Evolutionary conservation across 208 protist species (phyloP).

Genomic region (Trypanosoma grayi): DNA sequence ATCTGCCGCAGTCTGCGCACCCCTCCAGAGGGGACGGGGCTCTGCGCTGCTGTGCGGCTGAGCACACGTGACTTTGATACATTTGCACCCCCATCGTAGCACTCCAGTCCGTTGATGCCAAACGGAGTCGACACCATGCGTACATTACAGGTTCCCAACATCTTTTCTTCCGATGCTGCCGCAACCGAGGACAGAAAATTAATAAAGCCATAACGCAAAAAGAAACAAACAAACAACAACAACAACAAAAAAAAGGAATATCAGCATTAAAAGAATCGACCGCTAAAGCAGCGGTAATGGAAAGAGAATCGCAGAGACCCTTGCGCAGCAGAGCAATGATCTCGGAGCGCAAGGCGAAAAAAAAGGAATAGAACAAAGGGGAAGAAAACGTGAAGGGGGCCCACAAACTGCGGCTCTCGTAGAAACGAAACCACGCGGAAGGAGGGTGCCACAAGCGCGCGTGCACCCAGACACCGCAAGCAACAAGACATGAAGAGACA

Average conservation of each 20-base stretch:
- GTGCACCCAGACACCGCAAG: not conserved
- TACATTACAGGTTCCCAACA: constrained; percentile 27
- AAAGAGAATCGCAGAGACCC: too few relatives aligned
- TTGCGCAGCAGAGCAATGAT: too few relatives aligned
- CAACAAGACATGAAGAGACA: not conserved
- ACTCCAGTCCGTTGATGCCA: constrained; percentile 53
- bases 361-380: too few relatives aligned
- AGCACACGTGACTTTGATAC: not conserved
- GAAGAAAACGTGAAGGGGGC: too few relatives aligned
- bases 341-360: too few relatives aligned
- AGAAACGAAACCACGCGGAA: too few relatives aligned
- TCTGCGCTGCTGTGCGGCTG: not conserved
- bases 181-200: not conserved
- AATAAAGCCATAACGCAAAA: not conserved
- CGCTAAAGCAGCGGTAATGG: too few relatives aligned
- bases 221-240: constrained; percentile 13
- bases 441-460: too few relatives aligned
- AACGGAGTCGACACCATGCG: constrained; percentile 61
- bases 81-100: constrained; percentile 19
- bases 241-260: constrained; percentile 2
- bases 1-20: constrained; percentile 31
- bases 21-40: constrained; percentile 2
- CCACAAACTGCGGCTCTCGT: too few relatives aligned
- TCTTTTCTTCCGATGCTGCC: not conserved
- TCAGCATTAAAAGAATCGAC: too few relatives aligned